Conservation (phyloP, 495 filamentous ascomycete genomes). For the Apodospora peruviana region DNA sequence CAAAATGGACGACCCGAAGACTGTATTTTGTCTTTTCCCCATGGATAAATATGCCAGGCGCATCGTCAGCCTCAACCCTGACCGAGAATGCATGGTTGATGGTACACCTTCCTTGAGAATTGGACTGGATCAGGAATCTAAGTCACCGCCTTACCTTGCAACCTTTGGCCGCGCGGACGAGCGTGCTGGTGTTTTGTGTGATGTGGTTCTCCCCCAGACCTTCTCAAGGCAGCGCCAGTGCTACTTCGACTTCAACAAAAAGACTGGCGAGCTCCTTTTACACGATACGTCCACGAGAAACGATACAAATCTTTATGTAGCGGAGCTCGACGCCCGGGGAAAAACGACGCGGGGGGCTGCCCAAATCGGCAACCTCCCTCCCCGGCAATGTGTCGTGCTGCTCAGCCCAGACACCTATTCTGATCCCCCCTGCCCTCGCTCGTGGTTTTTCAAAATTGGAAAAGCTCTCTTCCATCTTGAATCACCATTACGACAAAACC, state of each 20-base stretch:
- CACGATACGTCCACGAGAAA: conserved; percentile 12
- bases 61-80: too few species aligned
- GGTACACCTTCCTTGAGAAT: conserved; percentile 2
- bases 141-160: conserved; percentile 10
- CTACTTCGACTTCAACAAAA: conserved; percentile 12
- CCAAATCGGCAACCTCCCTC: conserved; percentile 12
- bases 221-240: conserved; percentile 11
- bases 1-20: conserved; percentile 5
- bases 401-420: conserved; percentile 10
- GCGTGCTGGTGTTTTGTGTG: too few species aligned
- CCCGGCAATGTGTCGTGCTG: conserved; percentile 12
- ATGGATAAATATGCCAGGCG: conserved; percentile 1
- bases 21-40: conserved; percentile 6
- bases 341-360: neutral
- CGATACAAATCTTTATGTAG: conserved; percentile 7
- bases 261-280: conserved; percentile 11
- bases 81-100: too few species aligned
- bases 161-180: conserved; percentile 8
- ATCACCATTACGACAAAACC: conserved; percentile 3
- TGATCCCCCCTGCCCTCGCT: too few species aligned
- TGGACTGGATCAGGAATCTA: conserved; percentile 6
- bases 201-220: conserved; percentile 8
- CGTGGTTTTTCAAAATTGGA: conserved; percentile 7
- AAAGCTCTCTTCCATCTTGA: conserved; percentile 6
- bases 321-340: neutral